These are phyloP conservation scores for Scleroderma bovista DNA, from an alignment of 768 basidiomycete genomes.

Conservation along the genomic window DNA sequence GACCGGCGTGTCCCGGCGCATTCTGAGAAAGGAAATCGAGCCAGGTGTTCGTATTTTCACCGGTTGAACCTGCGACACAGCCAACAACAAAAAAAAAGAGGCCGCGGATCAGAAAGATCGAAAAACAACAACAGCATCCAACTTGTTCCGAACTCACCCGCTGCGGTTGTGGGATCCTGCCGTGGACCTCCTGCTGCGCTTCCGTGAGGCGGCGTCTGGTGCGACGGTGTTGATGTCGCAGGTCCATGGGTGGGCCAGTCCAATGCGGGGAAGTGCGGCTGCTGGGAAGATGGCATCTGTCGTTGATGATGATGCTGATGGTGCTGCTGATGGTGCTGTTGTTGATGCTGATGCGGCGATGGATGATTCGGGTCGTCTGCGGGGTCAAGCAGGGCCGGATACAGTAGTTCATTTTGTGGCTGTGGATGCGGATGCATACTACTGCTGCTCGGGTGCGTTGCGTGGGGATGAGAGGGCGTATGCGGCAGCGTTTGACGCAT, in stretches of 20 bases:
- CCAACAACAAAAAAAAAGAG: too few species aligned
- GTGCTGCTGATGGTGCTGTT: constrained; percentile 8
- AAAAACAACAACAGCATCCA: neutral
- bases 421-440: constrained; percentile 17
- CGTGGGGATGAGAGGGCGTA: neutral
- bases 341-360: constrained; percentile 1
- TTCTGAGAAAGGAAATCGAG: constrained; percentile 29
- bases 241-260: constrained; percentile 31
- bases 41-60: constrained; percentile 30
- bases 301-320: constrained; percentile 8
- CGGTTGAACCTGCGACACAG: constrained; percentile 19
- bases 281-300: neutral
- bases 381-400: constrained; percentile 23
- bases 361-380: constrained; percentile 26
- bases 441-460: too few species aligned
- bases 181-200: neutral
- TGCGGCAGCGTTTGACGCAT: neutral
- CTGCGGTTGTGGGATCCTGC: constrained; percentile 17
- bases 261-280: constrained; percentile 17
- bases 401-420: constrained; percentile 14
- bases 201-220: constrained; percentile 2
- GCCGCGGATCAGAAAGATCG: too few species aligned
- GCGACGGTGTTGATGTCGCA: constrained; percentile 13
- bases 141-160: constrained; percentile 9
- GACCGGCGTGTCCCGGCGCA: constrained; percentile 15